Conservation (phyloP, 2,329 filamentous ascomycete species). For the Biscogniauxia marginata region DNA sequence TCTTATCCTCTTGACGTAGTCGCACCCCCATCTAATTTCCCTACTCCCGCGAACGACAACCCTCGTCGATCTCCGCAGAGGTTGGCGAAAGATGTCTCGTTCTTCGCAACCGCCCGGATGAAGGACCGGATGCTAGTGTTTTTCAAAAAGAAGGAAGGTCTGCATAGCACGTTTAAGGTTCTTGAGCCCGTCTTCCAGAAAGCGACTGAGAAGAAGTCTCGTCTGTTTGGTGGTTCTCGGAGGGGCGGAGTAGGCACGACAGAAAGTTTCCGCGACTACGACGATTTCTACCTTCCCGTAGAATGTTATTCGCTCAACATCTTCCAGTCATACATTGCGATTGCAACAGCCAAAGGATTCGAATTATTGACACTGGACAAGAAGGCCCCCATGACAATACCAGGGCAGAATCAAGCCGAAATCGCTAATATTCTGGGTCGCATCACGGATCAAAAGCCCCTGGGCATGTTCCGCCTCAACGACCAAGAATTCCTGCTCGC, state of each 20-base stretch:
- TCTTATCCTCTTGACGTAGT: conserved; percentile 92
- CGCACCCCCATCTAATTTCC: conserved; percentile 60
- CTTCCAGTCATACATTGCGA: conserved; percentile 91
- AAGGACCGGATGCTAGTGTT: conserved; percentile 94
- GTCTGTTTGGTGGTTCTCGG: conserved; percentile 60
- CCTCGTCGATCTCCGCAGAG: conserved; percentile 86
- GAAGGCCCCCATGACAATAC: conserved; percentile 92
- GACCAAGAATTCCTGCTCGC: conserved; percentile 90
- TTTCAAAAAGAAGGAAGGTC: conserved; percentile 92
- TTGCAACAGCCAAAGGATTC: conserved; percentile 87
- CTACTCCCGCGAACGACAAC: conserved; percentile 66
- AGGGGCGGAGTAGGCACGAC: conserved; percentile 65
- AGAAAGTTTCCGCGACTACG: conserved; percentile 96
- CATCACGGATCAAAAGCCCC: conserved; percentile 76
- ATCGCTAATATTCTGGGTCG: conserved; percentile 83
- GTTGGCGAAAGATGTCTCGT: conserved; percentile 88
- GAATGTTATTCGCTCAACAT: conserved; percentile 95
- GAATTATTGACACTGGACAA: conserved; percentile 97
- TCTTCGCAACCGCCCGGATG: conserved; percentile 95
- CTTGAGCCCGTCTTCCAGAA: conserved; percentile 95
- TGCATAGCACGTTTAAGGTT: conserved; percentile 94
- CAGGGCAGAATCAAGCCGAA: conserved; percentile 75
- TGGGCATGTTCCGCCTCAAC: conserved; percentile 95
- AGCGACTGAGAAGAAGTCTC: conserved; percentile 76
- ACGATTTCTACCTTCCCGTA: conserved; percentile 96